Evolutionary conservation across 1,284 basidiomycete species (phyloP).

Genomic region (Puccinia hordei): DNA sequence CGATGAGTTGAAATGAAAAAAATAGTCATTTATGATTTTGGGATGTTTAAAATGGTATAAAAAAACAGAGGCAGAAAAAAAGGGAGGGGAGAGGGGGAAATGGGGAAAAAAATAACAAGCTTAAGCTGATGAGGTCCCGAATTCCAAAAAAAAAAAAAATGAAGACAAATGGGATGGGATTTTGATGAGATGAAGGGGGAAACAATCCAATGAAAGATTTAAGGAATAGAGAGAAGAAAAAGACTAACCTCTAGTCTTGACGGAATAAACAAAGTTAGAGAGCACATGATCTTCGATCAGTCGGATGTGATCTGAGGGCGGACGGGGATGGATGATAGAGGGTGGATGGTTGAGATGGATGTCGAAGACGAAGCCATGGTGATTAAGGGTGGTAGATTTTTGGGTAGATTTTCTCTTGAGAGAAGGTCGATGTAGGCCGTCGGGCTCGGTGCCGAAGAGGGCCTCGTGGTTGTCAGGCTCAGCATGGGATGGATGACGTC

Average conservation of each 20-base stretch:
- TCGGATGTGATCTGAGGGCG: constrained; percentile 2
- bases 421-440: not conserved
- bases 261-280: constrained; percentile 18
- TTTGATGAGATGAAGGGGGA: not conserved
- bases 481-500: not conserved
- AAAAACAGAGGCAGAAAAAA: not conserved
- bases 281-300: constrained; percentile 28
- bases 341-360: not conserved
- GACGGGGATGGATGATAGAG: not conserved
- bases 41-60: not conserved
- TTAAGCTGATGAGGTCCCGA: not conserved
- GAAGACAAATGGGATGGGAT: not conserved
- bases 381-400: not conserved
- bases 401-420: not conserved
- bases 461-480: not conserved
- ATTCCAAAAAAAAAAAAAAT: not conserved
- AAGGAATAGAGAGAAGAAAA: not conserved
- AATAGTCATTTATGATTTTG: not conserved
- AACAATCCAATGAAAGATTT: not conserved
- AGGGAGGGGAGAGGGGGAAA: not conserved
- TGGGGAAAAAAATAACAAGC: not conserved
- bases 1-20: not conserved
- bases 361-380: constrained; percentile 15
- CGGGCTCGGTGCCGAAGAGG: not conserved
- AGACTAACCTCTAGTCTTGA: constrained; percentile 30